Evolutionary conservation across 2,329 filamentous ascomycete species (phyloP), one percentile per base, ranked within the genome.

Genomic region (Laburnicola sp.): DNA sequence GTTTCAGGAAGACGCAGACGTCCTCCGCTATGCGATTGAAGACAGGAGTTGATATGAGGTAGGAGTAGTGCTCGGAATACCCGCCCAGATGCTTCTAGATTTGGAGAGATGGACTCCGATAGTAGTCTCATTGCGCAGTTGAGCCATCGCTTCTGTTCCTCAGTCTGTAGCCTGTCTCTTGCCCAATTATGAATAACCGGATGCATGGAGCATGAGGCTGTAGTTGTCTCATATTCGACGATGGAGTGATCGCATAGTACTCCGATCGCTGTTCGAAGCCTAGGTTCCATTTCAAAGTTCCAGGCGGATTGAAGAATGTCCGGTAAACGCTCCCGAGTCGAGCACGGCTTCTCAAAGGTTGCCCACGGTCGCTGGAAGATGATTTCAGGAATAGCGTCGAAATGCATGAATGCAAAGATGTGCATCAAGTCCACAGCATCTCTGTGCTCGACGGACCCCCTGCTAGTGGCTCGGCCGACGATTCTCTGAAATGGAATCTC

Each of bases 371-470:
- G 52, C 36, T 56, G 50, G 35, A 61, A 58, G 7, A 59, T 59
- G 23, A 56, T 53, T 6, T 70, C 36, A 2, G 48, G 54, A 27
- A 72, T 68, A 27, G 65, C 53, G 39, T 72, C 53, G 34, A 53
- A 51, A 52, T 71, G 55, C 48, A 70, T 57, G 51, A 69, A 73
- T 7, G 68, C 62, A 41, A 72, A 66, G 4, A 65, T 57, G 28
- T 69, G 63, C 26, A 74, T 54, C 11, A 74, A 48, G 31, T 72
- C 55, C 2, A 73, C 43, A 11, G 68, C 68, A 56, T 74, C 71
- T 54, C 56, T 41, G 31, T 57, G 48, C 35, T 53, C 51, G 39
- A 56, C 26, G 6, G 52, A 51, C 3, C 54, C 49, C 16, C 16
- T 16, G 16, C 16, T 16, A 16, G 16, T 16, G 16, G 16, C 16